A percentile compares a stretch with the other conserved stretches of the same genome.
Conservation (phyloP, 495 filamentous ascomycete species). For the Hypoxylon perforatum region DNA sequence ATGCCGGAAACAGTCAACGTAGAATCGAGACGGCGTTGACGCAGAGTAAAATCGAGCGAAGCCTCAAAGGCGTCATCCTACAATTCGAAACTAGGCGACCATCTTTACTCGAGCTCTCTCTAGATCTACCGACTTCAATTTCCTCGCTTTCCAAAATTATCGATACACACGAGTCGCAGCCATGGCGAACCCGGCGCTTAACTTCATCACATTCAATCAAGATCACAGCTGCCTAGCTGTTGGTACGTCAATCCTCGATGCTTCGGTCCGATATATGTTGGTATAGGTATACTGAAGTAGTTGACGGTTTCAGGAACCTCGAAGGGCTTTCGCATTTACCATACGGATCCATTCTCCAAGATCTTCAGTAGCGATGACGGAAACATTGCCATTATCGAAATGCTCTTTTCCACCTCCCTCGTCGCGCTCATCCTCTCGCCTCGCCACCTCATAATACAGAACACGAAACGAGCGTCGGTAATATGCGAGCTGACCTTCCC, state of each 20-base stretch:
- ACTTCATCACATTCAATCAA: conserved; percentile 99
- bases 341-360: conserved; percentile 93
- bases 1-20: conserved; percentile 27
- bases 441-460: conserved; percentile 89
- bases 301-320: conserved; percentile 71
- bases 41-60: conserved; percentile 10
- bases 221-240: conserved; percentile 97
- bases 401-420: conserved; percentile 99
- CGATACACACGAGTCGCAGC: conserved; percentile 13
- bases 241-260: conserved; percentile 62
- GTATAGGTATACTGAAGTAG: conserved; percentile 5
- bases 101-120: not conserved
- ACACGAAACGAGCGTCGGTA: conserved; percentile 96
- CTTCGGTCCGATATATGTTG: not conserved
- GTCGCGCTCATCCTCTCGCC: conserved; percentile 93
- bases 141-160: not conserved
- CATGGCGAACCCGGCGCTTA: conserved; percentile 75
- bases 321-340: conserved; percentile 94
- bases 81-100: conserved; percentile 2
- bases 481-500: conserved; percentile 99
- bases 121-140: conserved; percentile 3
- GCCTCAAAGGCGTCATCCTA: conserved; percentile 5
- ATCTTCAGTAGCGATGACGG: conserved; percentile 92
- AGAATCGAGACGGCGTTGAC: conserved; percentile 28
- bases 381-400: conserved; percentile 94